These are phyloP conservation scores for Neurospora sp. DNA, from an alignment of 495 filamentous ascomycete genomes.

Conservation along the genomic window DNA sequence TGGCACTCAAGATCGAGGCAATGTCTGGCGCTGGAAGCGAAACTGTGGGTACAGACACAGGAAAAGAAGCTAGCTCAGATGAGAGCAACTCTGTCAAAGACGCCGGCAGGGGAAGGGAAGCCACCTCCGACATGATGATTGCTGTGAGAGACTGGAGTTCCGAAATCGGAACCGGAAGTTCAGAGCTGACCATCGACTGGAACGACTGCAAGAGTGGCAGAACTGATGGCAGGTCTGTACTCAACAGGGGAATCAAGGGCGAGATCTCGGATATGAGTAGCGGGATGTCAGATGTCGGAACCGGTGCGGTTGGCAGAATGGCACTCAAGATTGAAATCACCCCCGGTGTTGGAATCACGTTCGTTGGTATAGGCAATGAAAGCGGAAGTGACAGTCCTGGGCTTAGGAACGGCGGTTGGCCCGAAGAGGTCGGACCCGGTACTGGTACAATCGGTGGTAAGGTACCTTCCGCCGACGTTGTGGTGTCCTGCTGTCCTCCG, in stretches of 20 bases:
- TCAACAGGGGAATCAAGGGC: constrained; percentile 2
- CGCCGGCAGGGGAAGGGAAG: constrained; percentile 2
- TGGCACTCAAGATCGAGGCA: neutral
- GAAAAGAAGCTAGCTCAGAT: neutral
- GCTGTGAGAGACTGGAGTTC: constrained; percentile 2
- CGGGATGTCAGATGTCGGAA: constrained; percentile 1
- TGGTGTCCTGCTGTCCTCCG: neutral
- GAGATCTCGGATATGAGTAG: constrained; percentile 4
- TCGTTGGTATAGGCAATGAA: constrained; percentile 3
- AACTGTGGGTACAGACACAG: neutral
- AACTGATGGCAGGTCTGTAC: neutral
- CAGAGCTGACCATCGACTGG: constrained; percentile 7
- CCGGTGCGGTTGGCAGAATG: neutral
- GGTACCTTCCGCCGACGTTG: neutral
- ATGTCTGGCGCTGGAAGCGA: neutral
- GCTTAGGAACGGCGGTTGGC: neutral
- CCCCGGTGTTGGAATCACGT: neutral
- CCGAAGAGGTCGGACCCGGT: neutral
- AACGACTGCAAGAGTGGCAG: constrained; percentile 4
- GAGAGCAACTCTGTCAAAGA: neutral
- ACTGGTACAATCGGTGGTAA: neutral
- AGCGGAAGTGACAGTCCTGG: constrained; percentile 1
- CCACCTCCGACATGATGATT: neutral
- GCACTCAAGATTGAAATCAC: constrained; percentile 1
- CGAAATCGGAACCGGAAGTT: neutral